These are phyloP conservation scores for Aspergillus sparsus DNA, from an alignment of 495 filamentous ascomycete genomes.

Conservation along the genomic window DNA sequence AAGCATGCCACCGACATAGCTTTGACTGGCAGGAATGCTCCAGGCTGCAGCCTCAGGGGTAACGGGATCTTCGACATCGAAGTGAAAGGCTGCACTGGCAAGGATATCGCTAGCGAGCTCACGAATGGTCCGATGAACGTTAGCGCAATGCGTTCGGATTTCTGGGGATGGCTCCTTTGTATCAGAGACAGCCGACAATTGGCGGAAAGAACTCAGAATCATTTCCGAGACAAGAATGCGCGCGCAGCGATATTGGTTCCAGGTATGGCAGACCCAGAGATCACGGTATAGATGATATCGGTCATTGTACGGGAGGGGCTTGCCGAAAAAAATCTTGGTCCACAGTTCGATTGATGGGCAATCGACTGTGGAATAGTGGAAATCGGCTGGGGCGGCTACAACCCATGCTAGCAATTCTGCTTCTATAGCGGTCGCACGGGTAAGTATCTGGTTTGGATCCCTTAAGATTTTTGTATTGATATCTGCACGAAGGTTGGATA, in stretches of 20 bases:
- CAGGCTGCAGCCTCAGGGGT: constrained; percentile 12
- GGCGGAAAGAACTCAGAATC: constrained; percentile 37
- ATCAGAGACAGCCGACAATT: constrained; percentile 13
- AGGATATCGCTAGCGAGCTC: constrained; percentile 50
- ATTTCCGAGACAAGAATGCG: constrained; percentile 59
- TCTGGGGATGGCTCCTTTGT: constrained; percentile 31
- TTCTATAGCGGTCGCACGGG: constrained; percentile 51
- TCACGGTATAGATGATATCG: constrained; percentile 61
- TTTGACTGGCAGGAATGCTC: constrained; percentile 22
- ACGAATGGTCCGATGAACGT: constrained; percentile 35
- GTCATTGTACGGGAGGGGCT: constrained; percentile 46
- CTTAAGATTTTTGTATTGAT: constrained; percentile 39
- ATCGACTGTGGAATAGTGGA: constrained; percentile 34
- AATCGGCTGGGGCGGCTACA: constrained; percentile 39
- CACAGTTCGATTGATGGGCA: constrained; percentile 27
- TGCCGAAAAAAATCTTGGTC: constrained; percentile 28
- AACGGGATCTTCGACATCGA: constrained; percentile 30
- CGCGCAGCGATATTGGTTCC: constrained; percentile 65
- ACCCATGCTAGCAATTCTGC: constrained; percentile 49
- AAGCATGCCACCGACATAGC: constrained; percentile 44
- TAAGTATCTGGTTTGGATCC: constrained; percentile 47
- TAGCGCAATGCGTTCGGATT: constrained; percentile 34
- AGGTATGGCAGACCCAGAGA: constrained; percentile 57
- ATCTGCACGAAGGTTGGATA: constrained; percentile 49
- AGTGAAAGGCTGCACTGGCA: constrained; percentile 43